Evolutionary conservation across 768 basidiomycete species (phyloP), one percentile per base, ranked within the genome.

Genomic region (Megacollybia marginata): DNA sequence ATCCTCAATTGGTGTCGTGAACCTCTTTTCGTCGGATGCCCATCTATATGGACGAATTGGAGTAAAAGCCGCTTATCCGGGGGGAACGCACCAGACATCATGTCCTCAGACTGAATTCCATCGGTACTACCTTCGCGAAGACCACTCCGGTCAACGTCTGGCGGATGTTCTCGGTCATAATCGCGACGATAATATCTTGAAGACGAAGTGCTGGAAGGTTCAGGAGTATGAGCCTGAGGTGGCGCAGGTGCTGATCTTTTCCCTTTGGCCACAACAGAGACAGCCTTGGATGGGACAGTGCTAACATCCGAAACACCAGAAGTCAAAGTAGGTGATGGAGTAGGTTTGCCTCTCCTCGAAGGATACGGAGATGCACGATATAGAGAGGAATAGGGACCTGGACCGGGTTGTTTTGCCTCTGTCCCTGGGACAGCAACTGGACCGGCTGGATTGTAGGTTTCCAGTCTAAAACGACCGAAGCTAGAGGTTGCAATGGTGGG

Each of bases 331-430:
- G 38, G 18, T 18, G 38, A 40, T 15, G 38, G 38, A 8, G 38
- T 40, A 13, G 38, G 8, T 5, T 40, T 28, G 6, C 6, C 6
- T 6, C 6, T 28, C 23, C 38, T 40, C 38, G 38, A 40, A 28
- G 38, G 38, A 15, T 18, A 13, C 38, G 32, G 32, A 31, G 33
- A 48, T 9, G 62, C 66, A 19, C 71, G 65, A 55, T 70, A 73
- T 44, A 71, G 48, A 0, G 73, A 71, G 32, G 68, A 62, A 52
- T 74, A 75, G 33, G 67, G 69, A 6, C 70, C 62, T 32, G 60
- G 48, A 8, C 70, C 72, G n/a, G 57, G 23, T 6, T 28, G 23
- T 6, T 28, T 28, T 28, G 23, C 23, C 23, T 28, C 23, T 28
- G 23, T 28, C 23, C 23, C 23, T 28, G 23, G 23, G 23, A 28